phyloP scores from a whole-genome alignment of 371 early-diverging fungal genomes.

The Mucor mucedo region DNA sequence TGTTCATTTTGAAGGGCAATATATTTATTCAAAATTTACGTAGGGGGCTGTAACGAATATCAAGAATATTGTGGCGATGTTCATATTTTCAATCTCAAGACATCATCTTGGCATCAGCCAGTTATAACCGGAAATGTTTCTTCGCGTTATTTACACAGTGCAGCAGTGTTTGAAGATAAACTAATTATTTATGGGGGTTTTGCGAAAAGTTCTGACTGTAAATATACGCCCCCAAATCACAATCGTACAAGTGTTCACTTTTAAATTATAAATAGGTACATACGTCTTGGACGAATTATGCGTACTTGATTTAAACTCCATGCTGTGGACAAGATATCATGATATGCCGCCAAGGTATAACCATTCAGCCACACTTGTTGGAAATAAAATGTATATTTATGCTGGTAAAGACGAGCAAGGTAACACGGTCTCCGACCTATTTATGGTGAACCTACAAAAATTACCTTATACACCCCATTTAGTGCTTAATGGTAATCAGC shows the following conservation, averaged over 20 bases:
- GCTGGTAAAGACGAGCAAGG: slow-evolving; percentile 65
- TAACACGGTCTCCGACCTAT: slow-evolving; percentile 61
- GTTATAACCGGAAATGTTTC: slow-evolving; percentile 52
- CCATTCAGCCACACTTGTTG: slow-evolving; percentile 60
- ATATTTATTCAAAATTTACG: slow-evolving; percentile 10
- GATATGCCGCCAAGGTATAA: slow-evolving; percentile 62
- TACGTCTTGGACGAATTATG: slow-evolving; percentile 65
- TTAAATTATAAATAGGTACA: slow-evolving; percentile 42
- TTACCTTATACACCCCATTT: slow-evolving; percentile 38
- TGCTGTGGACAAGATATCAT: slow-evolving; percentile 55
- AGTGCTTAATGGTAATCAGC: slow-evolving; percentile 29
- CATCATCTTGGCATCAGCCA: slow-evolving; percentile 68
- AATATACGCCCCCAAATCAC: slow-evolving; percentile 12
- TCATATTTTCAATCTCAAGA: slow-evolving; percentile 62
- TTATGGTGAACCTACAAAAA: slow-evolving; percentile 55
- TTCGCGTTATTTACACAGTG: slow-evolving; percentile 64
- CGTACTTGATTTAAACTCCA: slow-evolving; percentile 56
- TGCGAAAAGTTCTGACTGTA: slow-evolving; percentile 65
- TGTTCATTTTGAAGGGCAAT: background rate
- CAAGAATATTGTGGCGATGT: slow-evolving; percentile 68
- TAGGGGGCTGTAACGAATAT: slow-evolving; percentile 63
- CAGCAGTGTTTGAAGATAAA: slow-evolving; percentile 65
- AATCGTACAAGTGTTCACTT: background rate
- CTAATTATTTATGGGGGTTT: slow-evolving; percentile 73
- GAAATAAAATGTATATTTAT: slow-evolving; percentile 58